phyloP scores from a whole-genome alignment of 306 rosid species.

The Corylus americana region DNA sequence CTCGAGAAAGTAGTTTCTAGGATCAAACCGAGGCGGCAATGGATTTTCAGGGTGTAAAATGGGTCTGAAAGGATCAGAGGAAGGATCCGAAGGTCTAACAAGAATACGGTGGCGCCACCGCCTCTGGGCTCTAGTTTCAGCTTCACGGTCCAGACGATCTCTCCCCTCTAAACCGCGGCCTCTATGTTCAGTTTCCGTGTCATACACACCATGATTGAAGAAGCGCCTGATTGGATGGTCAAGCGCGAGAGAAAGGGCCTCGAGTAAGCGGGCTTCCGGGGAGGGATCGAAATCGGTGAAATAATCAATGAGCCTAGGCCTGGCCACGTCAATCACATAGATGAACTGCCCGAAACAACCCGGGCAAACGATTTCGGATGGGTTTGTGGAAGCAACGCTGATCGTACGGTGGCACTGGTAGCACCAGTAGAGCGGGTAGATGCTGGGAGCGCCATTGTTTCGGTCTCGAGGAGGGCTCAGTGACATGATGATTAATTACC shows the following conservation, averaged over 20 bases:
- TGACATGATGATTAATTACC: constrained; percentile 37
- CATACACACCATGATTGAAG: not conserved
- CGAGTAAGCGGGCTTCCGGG: constrained; percentile 69
- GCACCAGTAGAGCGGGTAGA: constrained; percentile 71
- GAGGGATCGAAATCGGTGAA: constrained; percentile 49
- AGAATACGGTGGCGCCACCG: constrained; percentile 36
- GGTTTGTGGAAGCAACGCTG: constrained; percentile 36
- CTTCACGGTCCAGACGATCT: constrained; percentile 4
- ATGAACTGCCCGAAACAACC: constrained; percentile 76
- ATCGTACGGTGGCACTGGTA: constrained; percentile 61
- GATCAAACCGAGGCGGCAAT: constrained; percentile 30
- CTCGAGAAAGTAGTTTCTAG: constrained; percentile 53
- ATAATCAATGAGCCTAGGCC: constrained; percentile 40
- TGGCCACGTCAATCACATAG: constrained; percentile 44
- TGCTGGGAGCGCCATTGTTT: constrained; percentile 16
- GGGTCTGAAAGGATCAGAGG: constrained; percentile 9
- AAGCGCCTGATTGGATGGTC: constrained; percentile 48
- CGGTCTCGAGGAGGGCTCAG: constrained; percentile 36
- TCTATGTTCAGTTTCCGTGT: constrained; percentile 18
- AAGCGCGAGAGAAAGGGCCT: constrained; percentile 74
- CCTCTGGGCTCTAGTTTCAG: constrained; percentile 15
- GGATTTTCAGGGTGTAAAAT: constrained; percentile 7
- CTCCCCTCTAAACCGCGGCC: not conserved
- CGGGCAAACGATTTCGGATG: constrained; percentile 53
- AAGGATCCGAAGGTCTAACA: constrained; percentile 35